Evolutionary conservation across 2,329 filamentous ascomycete genomes (phyloP).

Genomic region (Xylariaceae sp.): DNA sequence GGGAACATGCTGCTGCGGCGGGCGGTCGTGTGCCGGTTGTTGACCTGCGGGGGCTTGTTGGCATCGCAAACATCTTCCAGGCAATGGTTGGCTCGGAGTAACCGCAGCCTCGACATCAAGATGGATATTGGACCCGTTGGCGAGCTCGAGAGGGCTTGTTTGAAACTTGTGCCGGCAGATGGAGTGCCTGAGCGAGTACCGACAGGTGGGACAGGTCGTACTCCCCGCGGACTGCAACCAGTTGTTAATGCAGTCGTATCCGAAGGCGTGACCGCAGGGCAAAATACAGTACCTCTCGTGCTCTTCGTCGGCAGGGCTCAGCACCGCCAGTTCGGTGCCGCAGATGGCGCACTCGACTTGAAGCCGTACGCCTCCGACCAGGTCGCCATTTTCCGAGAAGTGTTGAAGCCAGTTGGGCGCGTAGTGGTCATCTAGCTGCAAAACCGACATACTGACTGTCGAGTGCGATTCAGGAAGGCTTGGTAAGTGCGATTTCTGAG

Average conservation of each 20-base stretch:
- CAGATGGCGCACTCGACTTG: conserved; percentile 3
- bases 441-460: background rate
- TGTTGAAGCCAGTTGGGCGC: conserved; percentile 2
- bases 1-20: no score
- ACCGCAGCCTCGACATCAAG: no score
- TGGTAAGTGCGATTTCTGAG: no score
- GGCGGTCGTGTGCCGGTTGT: no score
- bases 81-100: no score
- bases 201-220: conserved; percentile 3
- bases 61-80: no score
- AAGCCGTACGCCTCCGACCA: background rate
- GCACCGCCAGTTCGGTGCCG: conserved; percentile 1
- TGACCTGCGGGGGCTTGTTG: no score
- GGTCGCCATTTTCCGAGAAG: background rate
- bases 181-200: background rate
- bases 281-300: conserved; percentile 1
- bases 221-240: background rate
- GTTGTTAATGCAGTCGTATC: background rate
- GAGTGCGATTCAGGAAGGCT: no score
- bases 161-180: background rate
- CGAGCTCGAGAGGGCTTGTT: background rate
- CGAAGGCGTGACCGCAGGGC: conserved; percentile 4
- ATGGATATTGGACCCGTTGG: conserved; percentile 1
- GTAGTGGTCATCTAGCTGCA: background rate
- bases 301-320: conserved; percentile 1